phyloP scores from a whole-genome alignment of 208 protist species.

The Angomonas ambiguus region DNA sequence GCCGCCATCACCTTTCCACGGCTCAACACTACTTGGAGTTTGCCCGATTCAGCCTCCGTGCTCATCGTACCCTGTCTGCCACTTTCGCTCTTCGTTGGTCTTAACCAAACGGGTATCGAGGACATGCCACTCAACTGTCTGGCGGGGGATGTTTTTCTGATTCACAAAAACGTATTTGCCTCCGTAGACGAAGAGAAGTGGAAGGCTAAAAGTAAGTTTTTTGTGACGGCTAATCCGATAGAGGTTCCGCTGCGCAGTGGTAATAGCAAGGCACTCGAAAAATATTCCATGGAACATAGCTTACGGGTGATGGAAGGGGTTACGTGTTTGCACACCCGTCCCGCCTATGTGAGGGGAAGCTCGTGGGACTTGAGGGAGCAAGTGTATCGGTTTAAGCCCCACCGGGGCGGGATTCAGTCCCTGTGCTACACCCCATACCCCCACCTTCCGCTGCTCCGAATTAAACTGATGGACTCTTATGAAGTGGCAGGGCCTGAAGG shows the following conservation, averaged over 20 bases:
- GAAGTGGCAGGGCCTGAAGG: slow-evolving; percentile 66
- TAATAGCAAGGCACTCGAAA: slow-evolving; percentile 24
- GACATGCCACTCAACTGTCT: slow-evolving; percentile 50
- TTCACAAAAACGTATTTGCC: slow-evolving; percentile 32
- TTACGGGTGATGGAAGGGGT: slow-evolving; percentile 68
- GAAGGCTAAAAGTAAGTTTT: slow-evolving; percentile 16
- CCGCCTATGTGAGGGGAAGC: slow-evolving; percentile 50
- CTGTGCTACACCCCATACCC: slow-evolving; percentile 69
- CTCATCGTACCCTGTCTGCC: slow-evolving; percentile 62
- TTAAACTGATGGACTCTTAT: slow-evolving; percentile 61
- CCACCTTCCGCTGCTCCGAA: slow-evolving; percentile 46
- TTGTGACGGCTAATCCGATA: slow-evolving; percentile 50
- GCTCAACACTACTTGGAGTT: slow-evolving; percentile 19
- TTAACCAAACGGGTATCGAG: slow-evolving; percentile 19
- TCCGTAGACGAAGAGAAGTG: slow-evolving; percentile 23
- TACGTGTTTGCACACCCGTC: slow-evolving; percentile 57
- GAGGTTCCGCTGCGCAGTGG: slow-evolving; percentile 38
- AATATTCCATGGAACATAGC: slow-evolving; percentile 31
- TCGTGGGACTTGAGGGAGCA: slow-evolving; percentile 39
- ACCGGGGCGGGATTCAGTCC: slow-evolving; percentile 56
- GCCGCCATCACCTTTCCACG: slow-evolving; percentile 29
- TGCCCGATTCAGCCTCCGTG: slow-evolving; percentile 21
- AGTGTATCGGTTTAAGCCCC: slow-evolving; percentile 56
- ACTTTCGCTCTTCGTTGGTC: slow-evolving; percentile 35
- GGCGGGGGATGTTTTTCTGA: slow-evolving; percentile 40